Percentiles rank a stretch among this genome's conserved stretches.
Conservation (phyloP, 257 asterid genomes). For the Petunia secreta region DNA sequence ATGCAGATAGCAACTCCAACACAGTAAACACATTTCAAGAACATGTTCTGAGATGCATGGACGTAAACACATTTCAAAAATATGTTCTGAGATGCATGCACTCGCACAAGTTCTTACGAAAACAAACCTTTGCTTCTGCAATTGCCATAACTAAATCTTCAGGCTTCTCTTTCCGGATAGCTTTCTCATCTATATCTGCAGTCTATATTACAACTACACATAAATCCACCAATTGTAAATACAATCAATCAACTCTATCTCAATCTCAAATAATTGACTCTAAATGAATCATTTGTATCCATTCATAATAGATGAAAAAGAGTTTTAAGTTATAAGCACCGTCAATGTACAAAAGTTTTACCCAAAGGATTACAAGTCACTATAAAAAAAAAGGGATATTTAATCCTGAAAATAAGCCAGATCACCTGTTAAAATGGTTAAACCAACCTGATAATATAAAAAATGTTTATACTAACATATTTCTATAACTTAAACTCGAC, state of each 20-base stretch:
- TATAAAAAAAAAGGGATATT: too few relatives aligned
- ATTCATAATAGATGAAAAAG: too few relatives aligned
- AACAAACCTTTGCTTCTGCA: constrained; percentile 86
- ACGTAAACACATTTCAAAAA: not conserved
- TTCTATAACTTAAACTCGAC: too few relatives aligned
- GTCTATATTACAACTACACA: constrained; percentile 44
- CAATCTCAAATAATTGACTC: not conserved
- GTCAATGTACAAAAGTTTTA: too few relatives aligned
- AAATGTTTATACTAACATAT: too few relatives aligned
- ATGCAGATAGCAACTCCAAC: constrained; percentile 19
- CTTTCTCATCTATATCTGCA: constrained; percentile 96
- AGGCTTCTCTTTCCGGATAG: constrained; percentile 80
- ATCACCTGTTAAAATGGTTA: too few relatives aligned
- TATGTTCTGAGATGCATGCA: not conserved
- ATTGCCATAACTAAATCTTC: constrained; percentile 91
- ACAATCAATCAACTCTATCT: not conserved
- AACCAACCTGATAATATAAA: too few relatives aligned
- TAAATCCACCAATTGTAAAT: not conserved
- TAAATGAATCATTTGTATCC: not conserved
- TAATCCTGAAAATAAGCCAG: too few relatives aligned
- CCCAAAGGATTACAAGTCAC: too few relatives aligned
- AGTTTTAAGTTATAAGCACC: too few relatives aligned
- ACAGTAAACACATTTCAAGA: too few relatives aligned
- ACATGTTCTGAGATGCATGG: too few relatives aligned
- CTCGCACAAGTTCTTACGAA: not conserved